phyloP scores from a whole-genome alignment of 768 basidiomycete species.

The Amanita subjunquillea region DNA sequence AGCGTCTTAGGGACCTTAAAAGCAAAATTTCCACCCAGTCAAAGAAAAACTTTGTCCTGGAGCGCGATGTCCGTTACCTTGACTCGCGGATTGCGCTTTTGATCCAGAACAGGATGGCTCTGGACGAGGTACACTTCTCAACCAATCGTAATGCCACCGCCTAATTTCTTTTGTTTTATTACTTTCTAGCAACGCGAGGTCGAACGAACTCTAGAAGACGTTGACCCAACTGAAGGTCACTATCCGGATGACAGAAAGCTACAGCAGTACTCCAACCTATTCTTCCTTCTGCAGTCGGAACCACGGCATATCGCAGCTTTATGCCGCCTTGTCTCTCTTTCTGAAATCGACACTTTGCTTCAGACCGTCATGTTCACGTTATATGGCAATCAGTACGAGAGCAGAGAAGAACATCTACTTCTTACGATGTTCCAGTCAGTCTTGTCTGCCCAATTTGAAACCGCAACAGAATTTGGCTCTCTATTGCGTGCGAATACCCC shows the following conservation, averaged over 20 bases:
- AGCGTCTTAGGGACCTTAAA: constrained; percentile 92
- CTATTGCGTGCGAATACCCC: constrained; percentile 97
- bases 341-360: constrained; percentile 96
- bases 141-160: background rate
- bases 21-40: constrained; percentile 95
- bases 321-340: constrained; percentile 90
- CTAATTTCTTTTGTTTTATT: constrained; percentile 9
- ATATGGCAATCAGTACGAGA: constrained; percentile 99
- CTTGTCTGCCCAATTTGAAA: constrained; percentile 97
- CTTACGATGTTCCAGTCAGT: constrained; percentile 99
- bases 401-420: constrained; percentile 93
- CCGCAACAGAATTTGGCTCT: constrained; percentile 98
- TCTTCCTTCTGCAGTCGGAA: constrained; percentile 97
- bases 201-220: constrained; percentile 90
- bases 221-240: constrained; percentile 85
- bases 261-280: constrained; percentile 96
- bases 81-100: constrained; percentile 95
- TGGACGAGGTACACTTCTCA: constrained; percentile 68
- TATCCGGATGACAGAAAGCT: constrained; percentile 92
- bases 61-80: constrained; percentile 96
- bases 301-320: constrained; percentile 95
- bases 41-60: constrained; percentile 99
- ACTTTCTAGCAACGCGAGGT: constrained; percentile 79
- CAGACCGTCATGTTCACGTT: constrained; percentile 99
- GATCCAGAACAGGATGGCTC: constrained; percentile 97